These are phyloP conservation scores for Aspergillus aculeatus DNA, from an alignment of 2,329 filamentous ascomycete species.

Conservation along the genomic window DNA sequence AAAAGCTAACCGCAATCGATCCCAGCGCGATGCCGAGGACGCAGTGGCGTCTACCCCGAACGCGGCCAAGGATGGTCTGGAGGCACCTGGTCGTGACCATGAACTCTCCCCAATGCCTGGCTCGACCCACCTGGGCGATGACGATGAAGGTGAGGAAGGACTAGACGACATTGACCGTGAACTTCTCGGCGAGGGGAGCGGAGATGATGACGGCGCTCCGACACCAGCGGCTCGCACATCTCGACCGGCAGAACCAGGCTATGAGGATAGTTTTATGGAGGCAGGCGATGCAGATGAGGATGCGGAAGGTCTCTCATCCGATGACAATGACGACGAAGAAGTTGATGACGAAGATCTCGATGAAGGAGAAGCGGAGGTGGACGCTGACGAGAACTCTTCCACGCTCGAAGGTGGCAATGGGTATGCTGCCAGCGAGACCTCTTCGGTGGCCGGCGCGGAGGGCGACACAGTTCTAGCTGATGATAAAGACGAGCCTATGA, in stretches of 20 bases:
- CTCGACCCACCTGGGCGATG: constrained; percentile 14
- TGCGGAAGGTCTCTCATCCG: constrained; percentile 27
- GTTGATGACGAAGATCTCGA: constrained; percentile 38
- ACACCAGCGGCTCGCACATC: constrained; percentile 16
- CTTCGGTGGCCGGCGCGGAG: constrained; percentile 24
- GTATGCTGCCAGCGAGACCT: constrained; percentile 34
- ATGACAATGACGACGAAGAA: constrained; percentile 27
- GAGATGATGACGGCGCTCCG: constrained; percentile 34
- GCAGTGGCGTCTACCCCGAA: constrained; percentile 11
- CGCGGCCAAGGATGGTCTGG: constrained; percentile 19
- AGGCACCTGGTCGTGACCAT: constrained; percentile 26
- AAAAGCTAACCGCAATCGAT: constrained; percentile 27
- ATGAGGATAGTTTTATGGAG: constrained; percentile 29
- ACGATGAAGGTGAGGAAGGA: constrained; percentile 33
- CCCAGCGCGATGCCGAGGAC: constrained; percentile 17
- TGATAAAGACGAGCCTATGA: constrained; percentile 29
- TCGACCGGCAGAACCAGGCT: constrained; percentile 23
- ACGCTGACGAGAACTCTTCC: constrained; percentile 33
- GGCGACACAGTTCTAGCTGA: constrained; percentile 14
- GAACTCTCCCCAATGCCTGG: constrained; percentile 22
- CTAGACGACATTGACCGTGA: constrained; percentile 42
- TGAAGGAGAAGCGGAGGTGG: constrained; percentile 31
- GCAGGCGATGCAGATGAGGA: constrained; percentile 27
- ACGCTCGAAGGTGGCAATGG: constrained; percentile 33
- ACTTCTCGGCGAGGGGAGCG: constrained; percentile 36